Conservation (phyloP, 176 grass and related monocot species). For the Bothriochloa decipiens region DNA sequence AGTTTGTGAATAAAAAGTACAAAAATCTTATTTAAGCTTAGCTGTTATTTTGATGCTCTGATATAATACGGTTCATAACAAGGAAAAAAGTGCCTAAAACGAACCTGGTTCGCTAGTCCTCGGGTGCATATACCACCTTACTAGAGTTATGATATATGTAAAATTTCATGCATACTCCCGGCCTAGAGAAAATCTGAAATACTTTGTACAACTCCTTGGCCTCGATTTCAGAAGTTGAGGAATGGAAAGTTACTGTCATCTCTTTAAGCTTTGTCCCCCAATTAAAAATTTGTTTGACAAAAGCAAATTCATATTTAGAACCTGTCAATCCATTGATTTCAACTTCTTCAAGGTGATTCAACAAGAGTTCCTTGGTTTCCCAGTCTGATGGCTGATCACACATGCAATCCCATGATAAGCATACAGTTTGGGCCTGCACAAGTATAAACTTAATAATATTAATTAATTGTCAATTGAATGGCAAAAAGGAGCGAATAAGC, state of each 20-base stretch:
- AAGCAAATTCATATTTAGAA: slow-evolving; percentile 13
- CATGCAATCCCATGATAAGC: not conserved
- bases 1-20: too few species aligned
- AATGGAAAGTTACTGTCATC: slow-evolving; percentile 22
- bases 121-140: not conserved
- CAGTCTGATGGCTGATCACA: too few species aligned
- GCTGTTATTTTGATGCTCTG: too few species aligned
- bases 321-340: not conserved
- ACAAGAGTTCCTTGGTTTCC: too few species aligned
- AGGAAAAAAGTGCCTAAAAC: not conserved
- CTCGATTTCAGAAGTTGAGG: slow-evolving; percentile 3
- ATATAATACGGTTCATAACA: not conserved
- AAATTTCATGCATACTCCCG: not conserved
- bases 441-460: not conserved
- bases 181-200: too few species aligned
- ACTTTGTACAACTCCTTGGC: too few species aligned
- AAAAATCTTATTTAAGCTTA: too few species aligned
- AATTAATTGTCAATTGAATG: not conserved
- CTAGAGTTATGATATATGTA: not conserved
- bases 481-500: not conserved
- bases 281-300: slow-evolving; percentile 18
- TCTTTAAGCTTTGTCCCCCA: slow-evolving; percentile 25
- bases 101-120: not conserved
- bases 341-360: too few species aligned
- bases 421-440: not conserved